phyloP scores from a whole-genome alignment of 306 rosid species.

The Sicyos baderoa region DNA sequence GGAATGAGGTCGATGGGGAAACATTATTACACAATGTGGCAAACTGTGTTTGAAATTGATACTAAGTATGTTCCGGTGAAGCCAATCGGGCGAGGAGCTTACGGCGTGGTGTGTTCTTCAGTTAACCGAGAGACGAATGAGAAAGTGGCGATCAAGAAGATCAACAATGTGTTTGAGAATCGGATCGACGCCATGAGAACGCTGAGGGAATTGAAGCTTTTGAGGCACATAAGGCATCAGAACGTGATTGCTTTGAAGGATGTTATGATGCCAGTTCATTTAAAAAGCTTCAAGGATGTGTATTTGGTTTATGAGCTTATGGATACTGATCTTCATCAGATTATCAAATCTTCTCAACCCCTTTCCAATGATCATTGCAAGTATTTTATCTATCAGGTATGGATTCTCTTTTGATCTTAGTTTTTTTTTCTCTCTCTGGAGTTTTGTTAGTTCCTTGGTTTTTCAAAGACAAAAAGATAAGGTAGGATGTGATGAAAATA shows the following conservation, averaged over 20 bases:
- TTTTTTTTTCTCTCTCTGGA: constrained; percentile 13
- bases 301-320: constrained; percentile 90
- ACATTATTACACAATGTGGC: constrained; percentile 61
- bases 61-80: constrained; percentile 72
- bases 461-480: not conserved
- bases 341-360: constrained; percentile 61
- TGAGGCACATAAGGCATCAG: constrained; percentile 58
- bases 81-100: constrained; percentile 74
- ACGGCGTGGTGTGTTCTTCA: constrained; percentile 81
- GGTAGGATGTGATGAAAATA: not conserved
- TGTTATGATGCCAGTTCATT: constrained; percentile 65
- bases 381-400: constrained; percentile 74
- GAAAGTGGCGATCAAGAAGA: constrained; percentile 86
- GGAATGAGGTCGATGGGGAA: constrained; percentile 51
- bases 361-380: constrained; percentile 73
- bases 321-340: constrained; percentile 83
- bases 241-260: constrained; percentile 80
- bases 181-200: constrained; percentile 56
- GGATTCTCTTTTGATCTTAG: constrained; percentile 6
- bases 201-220: constrained; percentile 74
- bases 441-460: not conserved
- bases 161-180: constrained; percentile 60
- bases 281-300: constrained; percentile 60
- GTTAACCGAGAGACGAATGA: constrained; percentile 63
- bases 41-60: constrained; percentile 73